Conservation (phyloP, 495 filamentous ascomycete species). For the Podospora conica region DNA sequence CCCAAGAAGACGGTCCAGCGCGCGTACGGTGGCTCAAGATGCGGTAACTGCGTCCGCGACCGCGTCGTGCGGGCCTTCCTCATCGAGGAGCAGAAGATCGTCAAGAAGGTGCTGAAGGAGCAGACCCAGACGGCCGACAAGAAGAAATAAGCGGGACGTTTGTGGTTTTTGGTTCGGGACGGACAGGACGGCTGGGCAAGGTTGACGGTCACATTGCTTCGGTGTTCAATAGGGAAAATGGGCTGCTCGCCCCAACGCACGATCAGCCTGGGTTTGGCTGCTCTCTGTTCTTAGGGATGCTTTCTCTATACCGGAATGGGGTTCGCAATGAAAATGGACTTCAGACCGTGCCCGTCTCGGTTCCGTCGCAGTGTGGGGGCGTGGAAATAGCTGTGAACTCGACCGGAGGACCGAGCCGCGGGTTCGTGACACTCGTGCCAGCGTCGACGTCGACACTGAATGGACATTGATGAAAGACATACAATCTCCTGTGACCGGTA, state of each 20-base stretch:
- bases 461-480: too few species aligned
- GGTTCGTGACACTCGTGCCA: not conserved
- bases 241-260: constrained; percentile 42
- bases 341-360: constrained; percentile 21
- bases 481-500: not conserved
- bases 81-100: constrained; percentile 99
- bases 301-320: constrained; percentile 36
- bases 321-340: constrained; percentile 36
- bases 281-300: constrained; percentile 43
- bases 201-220: constrained; percentile 44
- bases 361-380: not conserved
- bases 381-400: not conserved
- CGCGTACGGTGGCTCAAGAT: constrained; percentile 95
- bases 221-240: constrained; percentile 46
- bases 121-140: constrained; percentile 53
- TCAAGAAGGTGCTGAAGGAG: constrained; percentile 99
- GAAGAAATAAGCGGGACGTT: constrained; percentile 62
- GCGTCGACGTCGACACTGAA: not conserved
- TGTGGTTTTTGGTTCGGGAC: constrained; percentile 18
- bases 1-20: constrained; percentile 99
- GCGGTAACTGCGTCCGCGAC: constrained; percentile 98
- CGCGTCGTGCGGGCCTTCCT: constrained; percentile 93
- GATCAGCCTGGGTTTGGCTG: constrained; percentile 34
- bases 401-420: not conserved
- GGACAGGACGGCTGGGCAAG: constrained; percentile 22